Percentiles rank a stretch among this genome's conserved stretches.
phyloP scores from a whole-genome alignment of 2,329 filamentous ascomycete genomes.

The Diaporthe sp. region DNA sequence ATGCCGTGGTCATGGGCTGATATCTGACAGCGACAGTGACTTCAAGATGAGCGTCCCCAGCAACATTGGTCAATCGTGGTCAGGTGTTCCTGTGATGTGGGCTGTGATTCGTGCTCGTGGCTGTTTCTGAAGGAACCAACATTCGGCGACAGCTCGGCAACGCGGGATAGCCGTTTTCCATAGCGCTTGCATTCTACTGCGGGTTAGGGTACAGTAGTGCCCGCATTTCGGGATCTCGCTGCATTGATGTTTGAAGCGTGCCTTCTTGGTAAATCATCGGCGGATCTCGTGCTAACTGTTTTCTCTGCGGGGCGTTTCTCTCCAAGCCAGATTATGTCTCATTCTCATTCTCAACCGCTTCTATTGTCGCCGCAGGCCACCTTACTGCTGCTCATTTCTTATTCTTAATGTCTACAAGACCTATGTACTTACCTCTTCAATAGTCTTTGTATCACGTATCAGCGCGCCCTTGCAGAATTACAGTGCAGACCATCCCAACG shows the following conservation, averaged over 20 bases:
- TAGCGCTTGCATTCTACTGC: not conserved
- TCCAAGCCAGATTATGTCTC: too few relatives aligned
- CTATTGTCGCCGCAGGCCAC: not conserved
- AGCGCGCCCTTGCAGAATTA: too few relatives aligned
- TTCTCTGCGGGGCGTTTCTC: too few relatives aligned
- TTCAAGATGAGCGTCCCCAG: fast-evolving
- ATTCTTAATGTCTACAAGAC: too few relatives aligned
- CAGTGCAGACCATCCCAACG: too few relatives aligned
- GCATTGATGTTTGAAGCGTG: too few relatives aligned
- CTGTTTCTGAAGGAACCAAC: not conserved
- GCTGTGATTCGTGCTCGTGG: not conserved
- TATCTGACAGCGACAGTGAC: too few relatives aligned
- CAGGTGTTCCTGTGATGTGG: not conserved
- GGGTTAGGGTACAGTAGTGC: constrained; percentile 5
- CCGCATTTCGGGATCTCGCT: not conserved
- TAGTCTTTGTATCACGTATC: too few relatives aligned
- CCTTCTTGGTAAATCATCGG: too few relatives aligned
- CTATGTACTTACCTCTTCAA: too few relatives aligned
- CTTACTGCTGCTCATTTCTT: not conserved
- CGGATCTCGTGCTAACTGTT: too few relatives aligned
- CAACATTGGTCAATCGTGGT: not conserved
- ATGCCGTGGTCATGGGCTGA: not conserved
- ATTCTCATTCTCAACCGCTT: not conserved
- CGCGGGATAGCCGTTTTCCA: not conserved
- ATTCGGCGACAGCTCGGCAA: not conserved